Base-by-base conservation (phyloP, 2,329 filamentous ascomycete species). In the Lasiodiplodia gonubiensis region DNA sequence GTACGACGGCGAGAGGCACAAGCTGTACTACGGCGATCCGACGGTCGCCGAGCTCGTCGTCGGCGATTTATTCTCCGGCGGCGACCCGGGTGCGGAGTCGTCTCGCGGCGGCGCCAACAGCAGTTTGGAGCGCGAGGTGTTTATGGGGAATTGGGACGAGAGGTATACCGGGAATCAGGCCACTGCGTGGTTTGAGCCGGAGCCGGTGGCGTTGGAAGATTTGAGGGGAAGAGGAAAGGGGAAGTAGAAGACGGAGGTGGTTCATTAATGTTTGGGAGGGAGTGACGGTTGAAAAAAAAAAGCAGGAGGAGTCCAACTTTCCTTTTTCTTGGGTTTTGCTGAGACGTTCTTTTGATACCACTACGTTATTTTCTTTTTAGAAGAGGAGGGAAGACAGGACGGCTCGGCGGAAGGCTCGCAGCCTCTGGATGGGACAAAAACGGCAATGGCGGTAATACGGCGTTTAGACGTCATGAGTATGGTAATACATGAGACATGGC, bases 171-270 rank as follows among this genome's bases (percentile, higher is more conserved):
- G 57, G 2, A 33, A 66, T 39, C 64, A 66, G 52, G 64, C 64
- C 7, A 21, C 51, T 25, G 64, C 64, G 23, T 66, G 64, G 64
- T 66, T 66, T n/a, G 64, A 66, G 52, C 64, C 64, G 12, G 64
- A 66, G 52, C 64, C 64, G 25, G 52, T 66, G 51, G 35, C 37
- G 21, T 48, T 66, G 52, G 52, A 66, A 39, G 64, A 66, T 25
- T 16, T 66, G 51, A 39, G 52, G 4, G 30, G 23, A 14, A 57
- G 37, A 16, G 42, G n/a, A 16, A 37, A 27, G 30, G 37, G 64
- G 49, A 49, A 33, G 7, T 33, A 10, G 21, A 59, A 21, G 54
- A 11, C 12, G 33, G 54, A 42, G 14, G 39, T 37, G 25, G 30
- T 33, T 33, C 30, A 33, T 33, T 33, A 55, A 55, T 21, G 53